phyloP scores from a whole-genome alignment of 768 basidiomycete genomes.

The Serendipita vermifera region DNA sequence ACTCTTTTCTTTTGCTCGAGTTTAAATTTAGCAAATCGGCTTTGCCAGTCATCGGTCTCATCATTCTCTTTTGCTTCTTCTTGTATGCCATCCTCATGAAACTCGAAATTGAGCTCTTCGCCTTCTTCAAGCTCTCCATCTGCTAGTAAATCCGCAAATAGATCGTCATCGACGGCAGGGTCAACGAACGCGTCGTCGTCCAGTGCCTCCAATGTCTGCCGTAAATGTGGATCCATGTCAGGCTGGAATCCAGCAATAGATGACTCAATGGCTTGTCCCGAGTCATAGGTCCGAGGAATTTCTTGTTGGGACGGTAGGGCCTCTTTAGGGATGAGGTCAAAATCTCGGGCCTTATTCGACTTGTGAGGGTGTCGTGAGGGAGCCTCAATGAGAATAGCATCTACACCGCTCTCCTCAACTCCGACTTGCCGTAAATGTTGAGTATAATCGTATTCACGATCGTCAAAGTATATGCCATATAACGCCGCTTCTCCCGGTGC shows the following conservation, averaged over 20 bases:
- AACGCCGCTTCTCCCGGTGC: conserved; percentile 62
- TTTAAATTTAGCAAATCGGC: conserved; percentile 72
- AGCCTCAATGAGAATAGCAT: conserved; percentile 72
- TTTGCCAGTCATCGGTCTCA: conserved; percentile 52
- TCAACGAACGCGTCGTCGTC: conserved; percentile 95
- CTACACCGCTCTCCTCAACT: conserved; percentile 63
- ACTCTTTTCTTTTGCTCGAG: conserved; percentile 27
- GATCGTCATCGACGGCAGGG: conserved; percentile 56
- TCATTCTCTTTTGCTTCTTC: conserved; percentile 20
- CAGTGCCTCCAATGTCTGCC: conserved; percentile 84
- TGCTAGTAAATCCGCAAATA: conserved; percentile 57
- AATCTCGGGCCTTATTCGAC: conserved; percentile 27
- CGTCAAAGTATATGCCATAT: conserved; percentile 91
- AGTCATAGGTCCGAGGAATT: conserved; percentile 44
- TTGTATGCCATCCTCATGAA: conserved; percentile 39
- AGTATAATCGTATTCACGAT: conserved; percentile 97
- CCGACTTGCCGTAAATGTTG: conserved; percentile 80
- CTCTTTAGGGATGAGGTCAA: conserved; percentile 53
- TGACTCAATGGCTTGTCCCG: conserved; percentile 63
- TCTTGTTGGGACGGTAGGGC: conserved; percentile 60
- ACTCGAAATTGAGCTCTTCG: conserved; percentile 54
- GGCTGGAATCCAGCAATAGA: conserved; percentile 84
- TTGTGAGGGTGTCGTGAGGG: conserved; percentile 32
- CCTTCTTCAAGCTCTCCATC: conserved; percentile 54
- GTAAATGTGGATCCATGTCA: conserved; percentile 89